Conservation (phyloP, 2,329 filamentous ascomycete genomes). For the Chaetomium olivaceum region DNA sequence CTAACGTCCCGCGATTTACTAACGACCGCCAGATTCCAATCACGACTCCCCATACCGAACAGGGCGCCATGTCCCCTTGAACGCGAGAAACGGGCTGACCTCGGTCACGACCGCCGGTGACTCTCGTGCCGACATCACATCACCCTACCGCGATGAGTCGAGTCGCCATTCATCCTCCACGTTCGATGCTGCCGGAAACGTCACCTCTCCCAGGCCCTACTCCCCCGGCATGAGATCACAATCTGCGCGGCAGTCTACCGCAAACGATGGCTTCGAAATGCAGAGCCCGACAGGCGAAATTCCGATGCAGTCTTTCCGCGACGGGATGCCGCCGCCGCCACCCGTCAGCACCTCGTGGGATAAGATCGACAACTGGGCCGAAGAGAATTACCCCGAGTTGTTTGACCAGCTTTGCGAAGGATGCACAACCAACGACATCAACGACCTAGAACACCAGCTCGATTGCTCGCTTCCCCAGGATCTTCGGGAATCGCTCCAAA, state of each 20-base stretch:
- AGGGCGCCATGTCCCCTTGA: constrained; percentile 84
- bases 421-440: constrained; percentile 90
- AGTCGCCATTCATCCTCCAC: constrained; percentile 53
- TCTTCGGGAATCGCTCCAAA: constrained; percentile 83
- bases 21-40: constrained; percentile 68
- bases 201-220: constrained; percentile 68
- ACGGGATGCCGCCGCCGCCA: constrained; percentile 85
- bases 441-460: constrained; percentile 92
- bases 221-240: constrained; percentile 87
- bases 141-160: constrained; percentile 74
- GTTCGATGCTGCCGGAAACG: constrained; percentile 59
- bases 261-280: constrained; percentile 67
- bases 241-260: constrained; percentile 64
- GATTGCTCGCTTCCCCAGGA: constrained; percentile 93
- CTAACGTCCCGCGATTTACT: constrained; percentile 15
- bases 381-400: constrained; percentile 92
- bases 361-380: constrained; percentile 90
- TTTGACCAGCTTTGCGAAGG: constrained; percentile 92
- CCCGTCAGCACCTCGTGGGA: constrained; percentile 88
- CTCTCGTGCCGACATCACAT: constrained; percentile 80
- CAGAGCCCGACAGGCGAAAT: constrained; percentile 76
- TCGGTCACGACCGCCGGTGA: constrained; percentile 88
- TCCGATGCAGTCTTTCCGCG: constrained; percentile 92
- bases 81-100: constrained; percentile 71
- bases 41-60: constrained; percentile 92